A percentile compares a stretch with the other conserved stretches of the same genome.
These are phyloP conservation scores for Dipteronia dyeriana DNA, from an alignment of 345 rosid genomes.

Conservation along the genomic window DNA sequence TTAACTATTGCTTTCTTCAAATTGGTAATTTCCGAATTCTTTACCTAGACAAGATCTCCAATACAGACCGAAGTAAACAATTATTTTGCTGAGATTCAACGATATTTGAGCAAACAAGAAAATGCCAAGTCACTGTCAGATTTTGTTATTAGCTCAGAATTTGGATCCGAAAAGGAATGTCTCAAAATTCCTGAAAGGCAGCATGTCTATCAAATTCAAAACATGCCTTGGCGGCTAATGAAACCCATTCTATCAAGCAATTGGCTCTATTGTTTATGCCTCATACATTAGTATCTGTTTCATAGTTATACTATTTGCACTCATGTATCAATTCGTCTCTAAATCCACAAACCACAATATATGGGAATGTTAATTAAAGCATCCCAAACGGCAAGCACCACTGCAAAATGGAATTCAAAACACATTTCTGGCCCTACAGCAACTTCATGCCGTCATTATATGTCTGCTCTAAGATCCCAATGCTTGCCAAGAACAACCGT, in stretches of 20 bases:
- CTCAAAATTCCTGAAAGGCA: neutral
- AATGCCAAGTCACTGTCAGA: neutral
- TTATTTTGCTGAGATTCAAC: neutral
- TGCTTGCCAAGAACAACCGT: neutral
- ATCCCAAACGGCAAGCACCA: neutral
- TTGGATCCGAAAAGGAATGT: neutral
- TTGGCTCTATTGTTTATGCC: neutral
- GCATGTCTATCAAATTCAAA: neutral
- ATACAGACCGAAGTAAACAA: neutral
- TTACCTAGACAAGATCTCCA: too few species aligned
- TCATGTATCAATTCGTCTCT: neutral
- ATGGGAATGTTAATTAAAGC: neutral
- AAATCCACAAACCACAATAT: neutral
- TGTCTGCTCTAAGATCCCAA: neutral
- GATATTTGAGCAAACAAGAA: neutral
- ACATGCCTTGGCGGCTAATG: neutral
- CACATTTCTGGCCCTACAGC: neutral
- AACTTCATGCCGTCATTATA: neutral
- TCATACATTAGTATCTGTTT: neutral
- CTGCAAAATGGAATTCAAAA: neutral
- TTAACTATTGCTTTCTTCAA: neutral
- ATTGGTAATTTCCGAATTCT: neutral
- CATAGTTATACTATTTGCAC: conserved; percentile 1
- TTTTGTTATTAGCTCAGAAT: neutral
- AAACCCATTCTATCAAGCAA: neutral